Conservation (phyloP, 805 yeast species). For the Sugiyamaella mastotermitis region DNA sequence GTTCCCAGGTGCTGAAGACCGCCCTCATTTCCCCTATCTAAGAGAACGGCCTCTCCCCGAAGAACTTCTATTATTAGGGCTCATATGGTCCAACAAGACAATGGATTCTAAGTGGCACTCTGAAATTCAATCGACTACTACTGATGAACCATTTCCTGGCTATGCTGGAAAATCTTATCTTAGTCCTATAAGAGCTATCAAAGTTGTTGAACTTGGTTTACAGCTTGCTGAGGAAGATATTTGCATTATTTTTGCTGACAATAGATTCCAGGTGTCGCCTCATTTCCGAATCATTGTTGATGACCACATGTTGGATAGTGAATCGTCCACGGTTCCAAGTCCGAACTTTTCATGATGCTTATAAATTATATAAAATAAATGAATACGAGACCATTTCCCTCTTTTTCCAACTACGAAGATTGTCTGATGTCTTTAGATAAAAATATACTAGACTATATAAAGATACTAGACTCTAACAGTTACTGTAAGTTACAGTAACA, state of each 20-base stretch:
- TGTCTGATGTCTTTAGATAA: no score
- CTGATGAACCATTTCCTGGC: conserved; percentile 19
- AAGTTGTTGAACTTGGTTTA: conserved; percentile 14
- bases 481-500: no score
- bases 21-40: conserved; percentile 11
- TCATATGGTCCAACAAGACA: conserved; percentile 16
- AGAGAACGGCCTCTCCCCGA: conserved; percentile 22
- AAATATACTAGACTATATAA: no score
- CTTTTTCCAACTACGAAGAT: no score
- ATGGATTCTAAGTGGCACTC: conserved; percentile 4
- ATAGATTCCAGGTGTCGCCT: background rate
- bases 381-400: no score
- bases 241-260: conserved; percentile 8
- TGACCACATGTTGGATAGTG: conserved; percentile 8
- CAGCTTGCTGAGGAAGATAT: conserved; percentile 5
- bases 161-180: conserved; percentile 10
- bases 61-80: conserved; percentile 18
- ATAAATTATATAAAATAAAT: no score
- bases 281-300: conserved; percentile 1
- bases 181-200: conserved; percentile 11
- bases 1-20: conserved; percentile 6
- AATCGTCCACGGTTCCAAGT: conserved; percentile 3
- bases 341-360: no score
- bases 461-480: no score
- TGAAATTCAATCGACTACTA: conserved; percentile 9